Conservation (phyloP, 495 filamentous ascomycete species). For the Aspergillus funiculosus region DNA sequence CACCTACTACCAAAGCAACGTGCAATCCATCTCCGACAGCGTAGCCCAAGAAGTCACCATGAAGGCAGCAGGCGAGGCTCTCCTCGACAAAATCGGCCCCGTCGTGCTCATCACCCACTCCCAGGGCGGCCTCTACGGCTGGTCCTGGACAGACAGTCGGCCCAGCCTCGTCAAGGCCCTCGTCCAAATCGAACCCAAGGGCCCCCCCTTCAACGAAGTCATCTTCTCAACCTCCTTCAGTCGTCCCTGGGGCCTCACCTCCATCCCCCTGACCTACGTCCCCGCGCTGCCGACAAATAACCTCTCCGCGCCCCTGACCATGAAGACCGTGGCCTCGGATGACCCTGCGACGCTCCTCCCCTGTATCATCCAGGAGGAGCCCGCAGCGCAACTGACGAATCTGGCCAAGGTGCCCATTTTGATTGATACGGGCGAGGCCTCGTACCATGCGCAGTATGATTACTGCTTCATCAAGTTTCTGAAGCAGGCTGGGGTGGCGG, state of each 20-base stretch:
- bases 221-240: constrained; percentile 23
- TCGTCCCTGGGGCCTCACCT: constrained; percentile 41
- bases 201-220: constrained; percentile 44
- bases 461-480: constrained; percentile 50
- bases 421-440: constrained; percentile 48
- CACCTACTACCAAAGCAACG: constrained; percentile 40
- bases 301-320: constrained; percentile 23
- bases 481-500: constrained; percentile 48
- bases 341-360: constrained; percentile 12
- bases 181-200: constrained; percentile 49
- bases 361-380: constrained; percentile 43
- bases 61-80: constrained; percentile 38
- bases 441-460: constrained; percentile 53
- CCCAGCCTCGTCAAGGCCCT: constrained; percentile 44
- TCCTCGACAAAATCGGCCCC: constrained; percentile 46
- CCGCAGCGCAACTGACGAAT: constrained; percentile 46
- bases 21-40: constrained; percentile 35
- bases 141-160: constrained; percentile 43
- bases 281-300: constrained; percentile 38
- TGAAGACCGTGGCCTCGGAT: constrained; percentile 23
- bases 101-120: constrained; percentile 49
- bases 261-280: constrained; percentile 46
- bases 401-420: constrained; percentile 41
- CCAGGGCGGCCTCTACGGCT: constrained; percentile 45
- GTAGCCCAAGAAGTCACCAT: constrained; percentile 34